These are phyloP conservation scores for Apostasia shenzhenica DNA, from an alignment of 106 monocot species.

Conservation along the genomic window DNA sequence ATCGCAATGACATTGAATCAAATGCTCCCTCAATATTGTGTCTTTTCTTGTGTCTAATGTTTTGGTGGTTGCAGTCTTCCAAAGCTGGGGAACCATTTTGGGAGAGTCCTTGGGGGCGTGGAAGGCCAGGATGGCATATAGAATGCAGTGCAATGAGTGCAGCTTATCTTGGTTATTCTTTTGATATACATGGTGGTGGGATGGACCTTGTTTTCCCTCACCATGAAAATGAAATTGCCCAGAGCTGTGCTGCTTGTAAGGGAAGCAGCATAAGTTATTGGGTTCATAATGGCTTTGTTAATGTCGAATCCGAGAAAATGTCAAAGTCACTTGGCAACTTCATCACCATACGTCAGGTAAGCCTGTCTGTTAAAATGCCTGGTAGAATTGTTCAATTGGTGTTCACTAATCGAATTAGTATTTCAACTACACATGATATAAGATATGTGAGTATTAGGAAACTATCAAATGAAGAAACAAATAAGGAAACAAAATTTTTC, in stretches of 20 bases:
- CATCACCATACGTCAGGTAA: constrained; percentile 83
- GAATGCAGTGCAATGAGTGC: constrained; percentile 99
- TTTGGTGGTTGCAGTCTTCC: constrained; percentile 40
- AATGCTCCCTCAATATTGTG: background rate
- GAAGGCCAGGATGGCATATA: constrained; percentile 99
- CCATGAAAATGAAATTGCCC: constrained; percentile 98
- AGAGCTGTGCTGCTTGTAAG: constrained; percentile 86
- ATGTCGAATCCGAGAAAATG: constrained; percentile 85
- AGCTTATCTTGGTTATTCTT: constrained; percentile 72
- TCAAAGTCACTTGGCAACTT: constrained; percentile 92
- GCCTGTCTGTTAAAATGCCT: background rate
- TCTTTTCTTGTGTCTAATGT: background rate
- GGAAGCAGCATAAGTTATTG: constrained; percentile 66
- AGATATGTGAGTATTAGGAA: too few relatives aligned
- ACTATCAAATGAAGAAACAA: too few relatives aligned
- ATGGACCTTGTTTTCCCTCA: constrained; percentile 95
- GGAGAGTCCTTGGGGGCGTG: constrained; percentile 97
- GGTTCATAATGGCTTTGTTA: constrained; percentile 97
- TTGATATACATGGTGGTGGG: constrained; percentile 99
- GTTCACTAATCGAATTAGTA: too few relatives aligned
- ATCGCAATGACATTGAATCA: too few relatives aligned
- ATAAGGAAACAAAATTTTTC: too few relatives aligned
- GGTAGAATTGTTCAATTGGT: background rate
- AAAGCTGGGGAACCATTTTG: constrained; percentile 86
- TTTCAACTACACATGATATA: too few relatives aligned